Base-by-base conservation (phyloP, 768 basidiomycete species). In the Amyloporia xantha region DNA sequence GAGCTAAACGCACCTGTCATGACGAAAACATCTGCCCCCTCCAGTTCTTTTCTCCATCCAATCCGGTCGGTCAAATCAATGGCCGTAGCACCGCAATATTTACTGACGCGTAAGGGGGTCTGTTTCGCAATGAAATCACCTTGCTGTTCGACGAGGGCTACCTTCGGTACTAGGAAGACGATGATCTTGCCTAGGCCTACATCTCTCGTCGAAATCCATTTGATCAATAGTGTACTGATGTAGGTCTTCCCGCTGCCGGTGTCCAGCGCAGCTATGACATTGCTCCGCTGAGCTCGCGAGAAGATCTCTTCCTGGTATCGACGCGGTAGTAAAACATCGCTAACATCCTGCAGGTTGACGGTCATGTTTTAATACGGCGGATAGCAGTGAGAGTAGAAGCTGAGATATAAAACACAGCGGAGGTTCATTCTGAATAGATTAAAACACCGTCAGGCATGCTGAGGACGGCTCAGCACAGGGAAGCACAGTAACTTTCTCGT, bases 1-100 rank as follows among this genome's bases (percentile, higher is more conserved):
- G n/a, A 35, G 33, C n/a, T n/a, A n/a, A n/a, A n/a, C n/a, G n/a
- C 64, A 89, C 87, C 81, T 10, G 92, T 93, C 81, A 91, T 86
- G 2, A 95, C 88, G 48, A 91, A 74, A 6, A 92, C 83, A 62
- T 92, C 88, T 36, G 79, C 68, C 5, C 69, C 63, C 49, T 75
- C 68, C 44, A 93, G 79, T 48, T 81, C 75, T 30, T 69, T 69
- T 56, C 66, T 72, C 91, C 90, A 93, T 42, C 73, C 74, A 11
- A 58, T 56, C 46, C 81, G 70, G 58, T 92, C 80, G 37, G 82
- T 77, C 50, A 87, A 72, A 55, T 86, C 81, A 46, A 88, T 69
- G n/a, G 84, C 81, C 35, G 83, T 69, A 6, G 78, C 76, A 13
- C 91, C 91, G 52, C 81, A 77, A 23, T 89, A 75, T 58, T 82